Base-by-base conservation (phyloP, 192 early-diverging fungal genomes). In the Glomus cerebriforme region DNA sequence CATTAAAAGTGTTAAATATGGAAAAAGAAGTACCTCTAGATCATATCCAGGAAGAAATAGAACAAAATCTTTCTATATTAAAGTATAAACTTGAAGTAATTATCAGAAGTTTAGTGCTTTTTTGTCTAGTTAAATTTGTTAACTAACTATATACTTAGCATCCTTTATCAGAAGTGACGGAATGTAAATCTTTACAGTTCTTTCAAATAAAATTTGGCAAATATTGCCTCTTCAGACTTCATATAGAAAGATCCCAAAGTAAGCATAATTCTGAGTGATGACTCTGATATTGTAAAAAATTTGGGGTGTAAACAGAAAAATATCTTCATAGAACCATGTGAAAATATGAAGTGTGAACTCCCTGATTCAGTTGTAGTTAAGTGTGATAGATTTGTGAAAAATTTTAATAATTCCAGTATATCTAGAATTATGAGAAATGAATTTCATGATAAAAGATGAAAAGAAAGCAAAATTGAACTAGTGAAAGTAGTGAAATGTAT, bases 241-340 rank as follows among this genome's bases (percentile, higher is more conserved):
- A 64, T 35, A n/a, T 76, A 37, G 19, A 47, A 47, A 29, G 62
- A 76, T 39, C 62, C 19, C 17, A 37, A 76, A 64, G 75, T n/a
- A 26, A 76, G 62, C 24, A 76, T 76, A 35, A 37, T 76, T 63
- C 31, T 76, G 47, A 76, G 35, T 29, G 71, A 73, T 47, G 49
- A 54, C 15, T 73, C 71, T 29, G 58, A 31, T 26, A 35, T 76
- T 5, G 26, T 76, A 54, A 76, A 76, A 63, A 76, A 63, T 63
- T 63, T 76, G 17, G 60, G 60, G 17, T 34, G 35, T 63, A 76
- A 35, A 45, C 60, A 63, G 15, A 76, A 59, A 37, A 22, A 2
- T 37, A 45, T 24, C 47, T 76, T 76, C 64, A 34, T 76, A 29
- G 60, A 63, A 75, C 35, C 60, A 27, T 59, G n/a, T 1, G 35